phyloP scores from a whole-genome alignment of 2,329 filamentous ascomycete genomes.

The Ceratocystis papillata region DNA sequence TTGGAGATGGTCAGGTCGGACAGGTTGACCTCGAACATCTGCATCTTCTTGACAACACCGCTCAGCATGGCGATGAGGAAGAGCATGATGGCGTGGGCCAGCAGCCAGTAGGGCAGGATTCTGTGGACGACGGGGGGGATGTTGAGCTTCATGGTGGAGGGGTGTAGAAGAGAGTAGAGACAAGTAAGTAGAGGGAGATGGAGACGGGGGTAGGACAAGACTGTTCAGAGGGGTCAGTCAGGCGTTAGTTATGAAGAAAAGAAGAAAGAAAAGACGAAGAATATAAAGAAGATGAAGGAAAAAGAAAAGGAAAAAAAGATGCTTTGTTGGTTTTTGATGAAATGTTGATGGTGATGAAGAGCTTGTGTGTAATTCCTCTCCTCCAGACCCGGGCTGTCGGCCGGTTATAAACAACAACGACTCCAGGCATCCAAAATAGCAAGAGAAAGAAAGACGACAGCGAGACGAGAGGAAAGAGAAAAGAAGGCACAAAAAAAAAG shows the following conservation, averaged over 20 bases:
- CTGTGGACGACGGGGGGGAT: neutral
- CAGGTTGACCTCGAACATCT: constrained; percentile 52
- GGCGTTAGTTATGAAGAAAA: neutral
- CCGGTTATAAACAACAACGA: constrained; percentile 4
- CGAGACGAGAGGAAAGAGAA: neutral
- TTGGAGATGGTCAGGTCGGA: constrained; percentile 35
- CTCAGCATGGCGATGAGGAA: constrained; percentile 47
- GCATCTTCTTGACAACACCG: constrained; percentile 48
- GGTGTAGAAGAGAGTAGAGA: neutral
- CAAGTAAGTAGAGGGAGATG: constrained; percentile 8
- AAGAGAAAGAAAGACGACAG: neutral
- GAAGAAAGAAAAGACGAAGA: neutral
- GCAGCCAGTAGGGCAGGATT: constrained; percentile 4
- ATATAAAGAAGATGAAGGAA: neutral
- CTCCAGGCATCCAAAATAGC: constrained; percentile 11
- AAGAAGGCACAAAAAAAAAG: too few species aligned
- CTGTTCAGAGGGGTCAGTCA: too few species aligned
- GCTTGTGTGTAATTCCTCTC: neutral
- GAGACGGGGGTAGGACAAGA: neutral
- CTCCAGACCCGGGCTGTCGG: neutral
- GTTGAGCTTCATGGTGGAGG: constrained; percentile 4
- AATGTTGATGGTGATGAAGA: neutral
- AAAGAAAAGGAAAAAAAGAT: neutral
- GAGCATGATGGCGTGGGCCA: constrained; percentile 51
- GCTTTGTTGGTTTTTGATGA: neutral